Evolutionary conservation across 805 yeast species (phyloP), one percentile per base, ranked within the genome.

Genomic region (Maudiozyma pseudohumilis): DNA sequence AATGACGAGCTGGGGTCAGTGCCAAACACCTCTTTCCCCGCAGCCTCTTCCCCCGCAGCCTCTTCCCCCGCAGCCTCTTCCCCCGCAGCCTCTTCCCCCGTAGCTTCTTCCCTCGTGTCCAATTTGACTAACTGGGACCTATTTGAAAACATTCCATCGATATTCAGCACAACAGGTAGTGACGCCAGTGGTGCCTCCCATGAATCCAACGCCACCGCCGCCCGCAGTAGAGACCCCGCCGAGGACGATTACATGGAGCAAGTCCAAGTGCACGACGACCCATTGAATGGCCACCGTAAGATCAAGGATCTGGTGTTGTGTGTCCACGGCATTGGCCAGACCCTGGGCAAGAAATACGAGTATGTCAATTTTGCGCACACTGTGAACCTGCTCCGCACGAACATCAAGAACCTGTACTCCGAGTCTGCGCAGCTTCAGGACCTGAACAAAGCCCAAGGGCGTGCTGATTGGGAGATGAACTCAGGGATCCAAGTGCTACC

Each of bases 301-400:
- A 62, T 71, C 18, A 67, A 67, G 34, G 74, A 71, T 55, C 62
- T 89, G 44, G 74, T 88, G 2, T 64, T 89, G n/a, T 86, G 96
- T 53, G 74, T 89, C 21, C 98, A 89, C 62, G 98, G 98, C 0
- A 84, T 89, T 42, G 98, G 97, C 2, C 98, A 89, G 59, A 74
- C 78, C 13, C 63, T 92, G 36, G 94, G 95, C 2, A 67, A 76
- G 32, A 74, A 74, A 50, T 77, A 80, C 52, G 88, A 87, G 48
- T 77, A 80, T 36, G 80, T 89, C 19, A 85, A 85, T 58, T 92
- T 89, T 63, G 77, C 86, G 7, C 95, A 87, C 53, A 87, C 87
- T 26, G 74, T 86, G 24, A 83, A 81, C 49, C 67, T 71, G 23
- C 57, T 88, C 44, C 61, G 87, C 41, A 63, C 68, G 36, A 70